Base-by-base conservation (phyloP, 805 yeast genomes). In the Zygosaccharomyces gambellarensis region DNA sequence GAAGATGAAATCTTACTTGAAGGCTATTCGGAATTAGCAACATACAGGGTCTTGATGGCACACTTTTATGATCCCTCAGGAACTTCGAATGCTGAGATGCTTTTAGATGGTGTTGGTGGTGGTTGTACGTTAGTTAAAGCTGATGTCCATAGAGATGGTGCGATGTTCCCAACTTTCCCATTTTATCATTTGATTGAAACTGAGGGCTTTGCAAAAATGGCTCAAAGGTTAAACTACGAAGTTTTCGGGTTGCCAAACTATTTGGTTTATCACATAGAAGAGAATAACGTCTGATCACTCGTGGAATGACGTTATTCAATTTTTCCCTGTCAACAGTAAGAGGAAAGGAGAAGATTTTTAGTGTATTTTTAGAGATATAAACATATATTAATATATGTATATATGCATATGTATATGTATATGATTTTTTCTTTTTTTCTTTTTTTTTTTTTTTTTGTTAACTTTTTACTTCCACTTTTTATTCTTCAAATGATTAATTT, bases 201-300 rank as follows among this genome's bases (percentile, higher is more conserved):
- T 8, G 99, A 94, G 71, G 99, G 99, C 14, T 94, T 94, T 70
- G 97, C 94, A n/a, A 85, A 85, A 69, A 94, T 94, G 98, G 97
- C 96, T 39, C 89, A 90, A 69, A 77, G 98, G 59, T 76, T 94
- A 54, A 96, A 96, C 29, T 90, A 94, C 69, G 87, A 85, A 60
- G 90, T 90, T 21, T 85, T 75, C 65, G 99, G 99, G 4, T 76
- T 94, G 63, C 99, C 98, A 47, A 90, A 94, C 69, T 94, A 94
- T 68, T 71, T 92, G 63, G 97, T 94, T 25, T 92, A 80, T 68
- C 99, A 92, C 62, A 85, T 80, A 71, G 88, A 92, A 64, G 97
- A 92, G 65, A 82, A 67, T 44, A 54, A 54, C 28, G 45, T 47
- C 27, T 45, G 39, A 46, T 14, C 12, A 39, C 9, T 25, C 2